A percentile compares a stretch with the other conserved stretches of the same genome.
These are phyloP conservation scores for Backusella psychrophila DNA, from an alignment of 192 early-diverging fungal genomes.

Conservation along the genomic window DNA sequence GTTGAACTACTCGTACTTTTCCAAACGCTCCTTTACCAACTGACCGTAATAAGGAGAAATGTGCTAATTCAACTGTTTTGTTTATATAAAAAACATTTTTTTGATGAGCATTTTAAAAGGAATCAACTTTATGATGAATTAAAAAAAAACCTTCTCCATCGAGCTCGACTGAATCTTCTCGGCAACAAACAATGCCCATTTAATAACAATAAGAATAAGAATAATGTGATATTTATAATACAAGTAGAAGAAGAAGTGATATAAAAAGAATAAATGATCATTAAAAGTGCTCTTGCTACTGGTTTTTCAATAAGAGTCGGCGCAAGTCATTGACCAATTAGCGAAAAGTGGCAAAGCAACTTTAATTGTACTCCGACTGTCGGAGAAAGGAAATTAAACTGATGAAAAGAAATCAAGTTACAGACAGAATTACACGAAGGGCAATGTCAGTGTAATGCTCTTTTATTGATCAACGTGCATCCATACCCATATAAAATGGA, in stretches of 20 bases:
- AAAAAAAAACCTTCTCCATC: constrained; percentile 10
- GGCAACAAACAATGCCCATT: constrained; percentile 28
- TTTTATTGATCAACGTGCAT: too few species aligned
- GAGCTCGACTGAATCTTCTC: constrained; percentile 18
- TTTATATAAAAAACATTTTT: not conserved
- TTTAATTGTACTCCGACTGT: too few species aligned
- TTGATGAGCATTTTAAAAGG: not conserved
- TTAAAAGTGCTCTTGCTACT: not conserved
- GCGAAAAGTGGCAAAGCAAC: too few species aligned
- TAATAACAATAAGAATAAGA: not conserved
- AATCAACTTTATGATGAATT: not conserved
- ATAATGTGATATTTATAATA: not conserved
- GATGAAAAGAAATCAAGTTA: too few species aligned
- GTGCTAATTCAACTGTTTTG: constrained; percentile 24
- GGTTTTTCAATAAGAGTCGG: too few species aligned
- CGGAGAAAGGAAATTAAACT: too few species aligned
- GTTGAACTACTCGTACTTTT: constrained; percentile 82
- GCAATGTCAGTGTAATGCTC: too few species aligned
- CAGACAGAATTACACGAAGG: too few species aligned
- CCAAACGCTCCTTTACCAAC: constrained; percentile 88
- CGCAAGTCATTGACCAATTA: too few species aligned
- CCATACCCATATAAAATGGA: too few species aligned
- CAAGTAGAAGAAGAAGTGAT: not conserved
- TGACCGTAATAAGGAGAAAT: constrained; percentile 73
- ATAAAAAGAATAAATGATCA: not conserved